These are phyloP conservation scores for Nemania diffusa DNA, from an alignment of 2,329 filamentous ascomycete species.

Conservation along the genomic window DNA sequence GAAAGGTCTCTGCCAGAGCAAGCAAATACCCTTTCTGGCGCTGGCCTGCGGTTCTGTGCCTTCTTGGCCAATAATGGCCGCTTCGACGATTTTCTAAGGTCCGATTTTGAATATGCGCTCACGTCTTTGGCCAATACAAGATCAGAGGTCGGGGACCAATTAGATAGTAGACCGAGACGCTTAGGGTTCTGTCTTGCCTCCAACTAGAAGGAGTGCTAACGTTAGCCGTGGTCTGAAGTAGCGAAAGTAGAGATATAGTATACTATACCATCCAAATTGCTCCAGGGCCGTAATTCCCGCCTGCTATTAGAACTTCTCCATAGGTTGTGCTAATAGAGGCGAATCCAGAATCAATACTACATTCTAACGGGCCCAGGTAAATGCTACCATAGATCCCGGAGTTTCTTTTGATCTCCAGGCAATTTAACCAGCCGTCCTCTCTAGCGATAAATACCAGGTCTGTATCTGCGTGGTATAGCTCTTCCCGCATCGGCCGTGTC, in stretches of 20 bases:
- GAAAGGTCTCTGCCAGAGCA: slow-evolving; percentile 71
- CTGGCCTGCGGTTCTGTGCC: slow-evolving; percentile 42
- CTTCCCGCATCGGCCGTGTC: slow-evolving; percentile 78
- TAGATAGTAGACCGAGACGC: slow-evolving; percentile 70
- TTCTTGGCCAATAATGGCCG: slow-evolving; percentile 47
- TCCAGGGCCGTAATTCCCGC: slow-evolving; percentile 81
- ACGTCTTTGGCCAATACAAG: slow-evolving; percentile 59
- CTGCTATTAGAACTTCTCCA: slow-evolving; percentile 82
- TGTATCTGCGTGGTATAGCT: slow-evolving; percentile 68
- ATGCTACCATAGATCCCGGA: slow-evolving; percentile 65
- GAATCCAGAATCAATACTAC: slow-evolving; percentile 84
- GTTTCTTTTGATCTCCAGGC: slow-evolving; percentile 72
- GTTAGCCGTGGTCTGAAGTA: slow-evolving; percentile 10
- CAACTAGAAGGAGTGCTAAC: slow-evolving; percentile 52
- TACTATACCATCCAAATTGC: slow-evolving; percentile 75
- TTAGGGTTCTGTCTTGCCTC: slow-evolving; percentile 64
- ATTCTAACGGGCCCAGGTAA: slow-evolving; percentile 72
- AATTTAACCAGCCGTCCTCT: slow-evolving; percentile 85
- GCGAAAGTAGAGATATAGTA: slow-evolving; percentile 2
- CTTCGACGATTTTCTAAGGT: slow-evolving; percentile 63
- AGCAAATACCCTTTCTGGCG: slow-evolving; percentile 70
- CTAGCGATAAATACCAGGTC: slow-evolving; percentile 88
- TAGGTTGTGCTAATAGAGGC: slow-evolving; percentile 75
- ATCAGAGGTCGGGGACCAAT: slow-evolving; percentile 71
- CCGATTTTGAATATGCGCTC: slow-evolving; percentile 18